phyloP scores from a whole-genome alignment of 768 basidiomycete genomes.

The Aureoboletus auriporus region DNA sequence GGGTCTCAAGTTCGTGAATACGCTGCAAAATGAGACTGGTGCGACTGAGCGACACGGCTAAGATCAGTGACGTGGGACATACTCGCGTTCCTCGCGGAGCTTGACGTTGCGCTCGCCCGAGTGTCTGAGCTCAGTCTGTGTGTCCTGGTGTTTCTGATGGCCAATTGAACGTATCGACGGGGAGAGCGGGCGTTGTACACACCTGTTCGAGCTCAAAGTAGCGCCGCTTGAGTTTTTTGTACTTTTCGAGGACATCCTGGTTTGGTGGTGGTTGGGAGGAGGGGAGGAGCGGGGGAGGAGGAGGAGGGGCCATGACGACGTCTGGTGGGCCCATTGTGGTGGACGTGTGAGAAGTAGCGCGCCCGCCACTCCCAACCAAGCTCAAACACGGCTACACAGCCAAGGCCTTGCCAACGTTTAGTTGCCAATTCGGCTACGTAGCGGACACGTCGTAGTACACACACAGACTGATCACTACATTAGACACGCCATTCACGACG shows the following conservation, averaged over 20 bases:
- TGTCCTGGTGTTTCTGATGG: slow-evolving; percentile 56
- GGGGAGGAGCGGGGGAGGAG: slow-evolving; percentile 31
- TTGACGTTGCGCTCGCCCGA: slow-evolving; percentile 63
- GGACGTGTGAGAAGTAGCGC: slow-evolving; percentile 29
- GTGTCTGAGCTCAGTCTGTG: slow-evolving; percentile 49
- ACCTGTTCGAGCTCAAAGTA: slow-evolving; percentile 73
- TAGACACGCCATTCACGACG: too few relatives aligned
- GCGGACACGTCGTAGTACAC: background rate
- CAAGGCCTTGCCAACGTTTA: background rate
- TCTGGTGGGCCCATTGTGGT: slow-evolving; percentile 41
- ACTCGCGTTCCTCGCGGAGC: slow-evolving; percentile 63
- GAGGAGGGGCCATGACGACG: slow-evolving; percentile 47
- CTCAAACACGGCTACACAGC: slow-evolving; percentile 35
- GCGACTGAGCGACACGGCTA: background rate
- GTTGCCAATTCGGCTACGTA: slow-evolving; percentile 12
- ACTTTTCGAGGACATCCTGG: slow-evolving; percentile 57
- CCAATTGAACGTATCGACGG: background rate
- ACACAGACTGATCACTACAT: background rate
- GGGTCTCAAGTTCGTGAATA: slow-evolving; percentile 56
- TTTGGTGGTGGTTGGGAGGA: slow-evolving; percentile 24
- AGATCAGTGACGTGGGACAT: slow-evolving; percentile 21
- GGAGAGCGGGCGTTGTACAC: slow-evolving; percentile 19
- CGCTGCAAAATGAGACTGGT: slow-evolving; percentile 53
- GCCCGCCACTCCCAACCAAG: slow-evolving; percentile 24
- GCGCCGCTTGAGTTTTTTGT: slow-evolving; percentile 59